Evolutionary conservation across 208 protist species (phyloP), one percentile per base, ranked within the genome.

Genomic region (Porcisia deanei): DNA sequence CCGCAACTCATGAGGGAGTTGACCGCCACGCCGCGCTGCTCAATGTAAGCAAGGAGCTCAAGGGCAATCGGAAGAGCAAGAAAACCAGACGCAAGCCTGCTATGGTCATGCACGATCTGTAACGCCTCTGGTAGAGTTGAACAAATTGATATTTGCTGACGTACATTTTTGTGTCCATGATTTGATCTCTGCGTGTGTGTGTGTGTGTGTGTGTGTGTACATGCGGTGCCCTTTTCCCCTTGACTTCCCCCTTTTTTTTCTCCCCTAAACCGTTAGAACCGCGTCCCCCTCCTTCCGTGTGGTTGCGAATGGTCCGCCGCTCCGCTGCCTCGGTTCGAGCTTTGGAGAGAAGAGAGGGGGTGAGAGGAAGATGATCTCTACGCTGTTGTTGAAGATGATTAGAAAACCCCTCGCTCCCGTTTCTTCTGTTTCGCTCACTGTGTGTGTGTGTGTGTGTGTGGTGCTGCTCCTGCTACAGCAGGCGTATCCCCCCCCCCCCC

Each of bases 21-120:
- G 61, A 47, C 61, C 5, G 39, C 39, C 16, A 34, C 61, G 43
- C 8, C 39, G 34, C 39, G 61, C 20, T 66, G 2, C 61, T 47
- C 39, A 45, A 25, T 49, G 61, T 18, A 2, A 66, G 30, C n/a
- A 61, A 25, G 57, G 39, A 61, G 25, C 3, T 64, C 12, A 64
- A 65, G 59, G 25, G 59, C 34, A 45, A 20, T 65, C 37, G 59
- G 16, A 65, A 65, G 61, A 66, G 39, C 61, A 66, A 47, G 39
- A 66, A 45, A 18, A 41, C 39, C 30, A 47, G 4, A 47, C 39
- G 22, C 4, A 49, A 66, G 18, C n/a, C 34, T 66, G 16, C 16
- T 30, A 14, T 66, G 6, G 39, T 66, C 61, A 47, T 66, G 14
- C 43, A 66, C 20, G 61, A 66, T 37, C 61, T 66, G 30, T 66